Conservation (phyloP, 768 basidiomycete genomes). For the Pleurotus sapidus region DNA sequence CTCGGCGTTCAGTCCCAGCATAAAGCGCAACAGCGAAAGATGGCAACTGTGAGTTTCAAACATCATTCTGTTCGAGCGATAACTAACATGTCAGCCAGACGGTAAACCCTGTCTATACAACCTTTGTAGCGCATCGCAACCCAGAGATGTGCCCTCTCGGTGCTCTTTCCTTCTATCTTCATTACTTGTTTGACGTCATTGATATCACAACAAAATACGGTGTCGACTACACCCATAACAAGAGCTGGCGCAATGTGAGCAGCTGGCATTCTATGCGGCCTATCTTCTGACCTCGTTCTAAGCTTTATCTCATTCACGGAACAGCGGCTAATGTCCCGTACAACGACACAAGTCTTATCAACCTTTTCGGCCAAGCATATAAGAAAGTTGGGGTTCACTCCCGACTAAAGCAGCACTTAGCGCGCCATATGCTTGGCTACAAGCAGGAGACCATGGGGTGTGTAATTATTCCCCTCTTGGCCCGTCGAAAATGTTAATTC, state of each 20-base stretch:
- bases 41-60: not conserved
- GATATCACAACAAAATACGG: constrained; percentile 13
- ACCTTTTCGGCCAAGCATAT: constrained; percentile 13
- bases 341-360: constrained; percentile 15
- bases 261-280: not conserved
- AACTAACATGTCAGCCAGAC: too few relatives aligned
- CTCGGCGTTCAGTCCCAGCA: constrained; percentile 16
- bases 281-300: too few relatives aligned
- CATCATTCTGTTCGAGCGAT: too few relatives aligned
- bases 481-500: too few relatives aligned
- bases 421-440: constrained; percentile 21
- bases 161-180: constrained; percentile 22
- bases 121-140: constrained; percentile 23
- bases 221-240: constrained; percentile 25
- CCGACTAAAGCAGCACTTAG: constrained; percentile 17
- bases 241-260: constrained; percentile 22
- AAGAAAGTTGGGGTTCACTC: constrained; percentile 14
- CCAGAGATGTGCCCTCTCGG: constrained; percentile 23
- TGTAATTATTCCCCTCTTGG: too few relatives aligned
- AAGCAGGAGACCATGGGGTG: constrained; percentile 20
- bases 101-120: constrained; percentile 23
- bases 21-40: constrained; percentile 1
- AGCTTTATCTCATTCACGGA: not conserved
- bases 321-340: constrained; percentile 15
- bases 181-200: constrained; percentile 22